Percentiles rank a stretch among this genome's conserved stretches.
These are phyloP conservation scores for Strobilomyces echinocephalus DNA, from an alignment of 768 basidiomycete species.

Conservation along the genomic window DNA sequence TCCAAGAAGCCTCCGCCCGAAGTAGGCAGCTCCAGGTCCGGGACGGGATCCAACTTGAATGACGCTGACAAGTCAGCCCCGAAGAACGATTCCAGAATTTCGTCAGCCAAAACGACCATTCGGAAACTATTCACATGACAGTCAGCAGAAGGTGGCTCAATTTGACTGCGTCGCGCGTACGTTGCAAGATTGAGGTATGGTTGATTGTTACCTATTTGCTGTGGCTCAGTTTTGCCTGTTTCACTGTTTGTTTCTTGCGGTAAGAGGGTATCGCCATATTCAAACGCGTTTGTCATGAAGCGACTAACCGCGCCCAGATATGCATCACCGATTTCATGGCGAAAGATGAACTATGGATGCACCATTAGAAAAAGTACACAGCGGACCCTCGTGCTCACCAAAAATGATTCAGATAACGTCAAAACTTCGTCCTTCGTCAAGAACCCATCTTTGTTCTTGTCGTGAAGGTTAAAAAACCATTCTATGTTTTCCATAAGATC, in stretches of 20 bases:
- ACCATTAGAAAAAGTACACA: conserved; percentile 3
- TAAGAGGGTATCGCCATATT: conserved; percentile 92
- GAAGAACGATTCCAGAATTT: conserved; percentile 95
- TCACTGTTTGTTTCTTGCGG: conserved; percentile 37
- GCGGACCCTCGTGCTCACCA: conserved; percentile 43
- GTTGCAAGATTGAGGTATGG: conserved; percentile 92
- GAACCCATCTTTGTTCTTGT: conserved; percentile 94
- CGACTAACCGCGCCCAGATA: conserved; percentile 95
- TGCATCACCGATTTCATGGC: conserved; percentile 92
- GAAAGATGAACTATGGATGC: conserved; percentile 86
- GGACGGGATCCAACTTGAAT: conserved; percentile 72
- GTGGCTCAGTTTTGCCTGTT: conserved; percentile 40
- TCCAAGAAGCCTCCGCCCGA: conserved; percentile 63
- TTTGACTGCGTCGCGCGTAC: conserved; percentile 30
- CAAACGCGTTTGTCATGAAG: conserved; percentile 98
- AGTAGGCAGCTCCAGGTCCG: conserved; percentile 60
- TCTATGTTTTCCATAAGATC: conserved; percentile 98
- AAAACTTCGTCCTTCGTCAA: conserved; percentile 96
- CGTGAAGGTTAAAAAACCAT: conserved; percentile 96
- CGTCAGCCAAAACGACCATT: conserved; percentile 97
- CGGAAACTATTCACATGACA: conserved; percentile 63
- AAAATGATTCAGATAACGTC: conserved; percentile 88
- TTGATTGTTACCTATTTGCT: conserved; percentile 64
- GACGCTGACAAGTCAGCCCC: conserved; percentile 86
- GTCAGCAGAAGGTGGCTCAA: conserved; percentile 8